phyloP scores from a whole-genome alignment of 257 asterid genomes.

The Phtheirospermum japonicum region DNA sequence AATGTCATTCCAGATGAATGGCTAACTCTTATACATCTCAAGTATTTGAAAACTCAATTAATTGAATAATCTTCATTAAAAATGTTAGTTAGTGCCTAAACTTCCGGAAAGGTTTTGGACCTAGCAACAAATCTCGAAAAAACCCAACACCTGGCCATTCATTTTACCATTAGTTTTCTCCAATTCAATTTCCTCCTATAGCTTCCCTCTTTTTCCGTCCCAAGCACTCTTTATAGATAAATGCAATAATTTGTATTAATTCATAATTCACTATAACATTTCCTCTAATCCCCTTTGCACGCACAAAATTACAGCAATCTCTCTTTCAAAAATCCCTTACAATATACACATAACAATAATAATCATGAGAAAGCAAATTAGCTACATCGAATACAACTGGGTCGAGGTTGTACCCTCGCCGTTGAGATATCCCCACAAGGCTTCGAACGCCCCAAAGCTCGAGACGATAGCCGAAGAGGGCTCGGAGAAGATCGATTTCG shows the following conservation, averaged over 20 bases:
- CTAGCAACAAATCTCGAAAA: constrained; percentile 17
- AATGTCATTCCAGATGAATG: no score
- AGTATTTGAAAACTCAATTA: no score
- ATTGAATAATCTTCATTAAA: no score
- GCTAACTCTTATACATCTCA: no score
- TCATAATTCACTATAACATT: constrained; percentile 19
- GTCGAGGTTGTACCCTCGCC: constrained; percentile 59
- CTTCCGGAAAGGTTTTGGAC: constrained; percentile 2
- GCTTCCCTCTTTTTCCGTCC: constrained; percentile 21
- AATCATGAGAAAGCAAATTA: constrained; percentile 42
- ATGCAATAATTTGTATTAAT: constrained; percentile 1
- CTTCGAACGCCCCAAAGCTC: constrained; percentile 46
- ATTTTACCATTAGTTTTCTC: constrained; percentile 2
- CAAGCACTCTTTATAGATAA: constrained; percentile 19
- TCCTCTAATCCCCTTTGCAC: constrained; percentile 2
- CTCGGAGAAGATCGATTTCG: constrained; percentile 27
- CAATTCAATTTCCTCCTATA: constrained; percentile 28
- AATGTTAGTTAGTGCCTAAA: no score
- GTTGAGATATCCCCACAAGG: constrained; percentile 37
- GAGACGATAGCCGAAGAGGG: constrained; percentile 60
- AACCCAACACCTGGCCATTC: constrained; percentile 27
- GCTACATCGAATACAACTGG: constrained; percentile 35
- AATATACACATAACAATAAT: neutral
- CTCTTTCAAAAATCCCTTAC: constrained; percentile 3
- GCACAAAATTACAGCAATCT: constrained; percentile 6